phyloP scores from a whole-genome alignment of 139 green algal species.

The Spirogloea muscicola region DNA sequence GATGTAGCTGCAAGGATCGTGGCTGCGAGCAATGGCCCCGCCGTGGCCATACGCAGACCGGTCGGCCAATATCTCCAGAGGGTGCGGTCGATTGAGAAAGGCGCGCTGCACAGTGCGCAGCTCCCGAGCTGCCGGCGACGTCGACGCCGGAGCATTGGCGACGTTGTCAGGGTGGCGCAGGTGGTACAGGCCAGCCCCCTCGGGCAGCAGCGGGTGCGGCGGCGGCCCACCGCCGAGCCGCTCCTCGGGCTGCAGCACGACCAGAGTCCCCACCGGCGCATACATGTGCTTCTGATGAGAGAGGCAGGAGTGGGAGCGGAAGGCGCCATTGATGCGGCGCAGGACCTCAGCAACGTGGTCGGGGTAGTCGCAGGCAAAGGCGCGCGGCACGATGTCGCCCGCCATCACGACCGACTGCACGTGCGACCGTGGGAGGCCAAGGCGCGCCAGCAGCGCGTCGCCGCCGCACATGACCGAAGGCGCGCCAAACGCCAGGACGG shows the following conservation, averaged over 20 bases:
- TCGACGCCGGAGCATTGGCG: conserved; percentile 26
- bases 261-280: conserved; percentile 76
- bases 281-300: conserved; percentile 69
- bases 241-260: conserved; percentile 81
- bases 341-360: conserved; percentile 71
- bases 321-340: conserved; percentile 55
- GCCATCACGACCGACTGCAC: conserved; percentile 87
- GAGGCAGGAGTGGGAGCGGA: conserved; percentile 76
- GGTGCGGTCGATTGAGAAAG: conserved; percentile 87
- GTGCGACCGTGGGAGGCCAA: conserved; percentile 55
- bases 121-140: neutral
- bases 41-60: conserved; percentile 71
- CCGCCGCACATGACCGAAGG: conserved; percentile 78
- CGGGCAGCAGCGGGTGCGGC: conserved; percentile 76
- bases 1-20: conserved; percentile 94
- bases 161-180: conserved; percentile 45
- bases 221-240: conserved; percentile 51
- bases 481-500: conserved; percentile 87
- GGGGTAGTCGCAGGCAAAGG: conserved; percentile 95
- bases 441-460: conserved; percentile 29
- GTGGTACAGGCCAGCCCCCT: conserved; percentile 64
- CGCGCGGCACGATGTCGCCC: conserved; percentile 90
- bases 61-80: conserved; percentile 85
- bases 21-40: conserved; percentile 85
- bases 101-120: conserved; percentile 38